Evolutionary conservation across 1,139 yeast genomes (phyloP).

Genomic region (Debaryomyces psychrophilus): DNA sequence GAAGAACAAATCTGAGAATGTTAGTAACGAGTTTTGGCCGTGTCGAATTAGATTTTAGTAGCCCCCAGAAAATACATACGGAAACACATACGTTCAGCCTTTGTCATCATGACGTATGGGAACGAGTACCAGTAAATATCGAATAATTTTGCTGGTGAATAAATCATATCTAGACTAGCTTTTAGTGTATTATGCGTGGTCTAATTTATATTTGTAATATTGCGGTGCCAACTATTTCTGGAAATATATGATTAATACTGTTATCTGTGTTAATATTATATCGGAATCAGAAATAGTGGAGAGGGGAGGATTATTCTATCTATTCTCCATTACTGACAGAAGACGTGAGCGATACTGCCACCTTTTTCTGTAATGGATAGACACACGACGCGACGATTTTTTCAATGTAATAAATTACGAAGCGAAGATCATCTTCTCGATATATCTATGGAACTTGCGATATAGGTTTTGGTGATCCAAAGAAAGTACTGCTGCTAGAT

Average conservation of each 20-base stretch:
- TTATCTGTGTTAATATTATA: not conserved
- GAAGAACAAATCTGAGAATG: slow-evolving; percentile 23
- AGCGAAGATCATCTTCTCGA: slow-evolving; percentile 3
- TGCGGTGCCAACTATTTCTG: not conserved
- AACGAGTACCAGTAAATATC: slow-evolving; percentile 40
- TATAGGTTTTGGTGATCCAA: not conserved
- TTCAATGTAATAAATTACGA: not conserved
- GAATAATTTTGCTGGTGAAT: slow-evolving; percentile 24
- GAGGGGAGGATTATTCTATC: not conserved
- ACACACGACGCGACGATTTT: slow-evolving; percentile 7
- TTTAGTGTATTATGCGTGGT: not conserved
- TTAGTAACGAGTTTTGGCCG: not conserved
- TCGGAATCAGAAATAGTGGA: not conserved
- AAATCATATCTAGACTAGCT: slow-evolving; percentile 8
- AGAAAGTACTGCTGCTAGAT: not conserved
- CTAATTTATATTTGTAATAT: not conserved
- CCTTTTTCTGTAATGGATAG: not conserved
- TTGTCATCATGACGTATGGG: slow-evolving; percentile 45
- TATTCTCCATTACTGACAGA: not conserved
- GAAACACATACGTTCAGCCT: slow-evolving; percentile 34
- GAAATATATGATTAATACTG: not conserved
- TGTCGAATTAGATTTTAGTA: not conserved
- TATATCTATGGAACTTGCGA: too few species aligned
- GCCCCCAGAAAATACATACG: slow-evolving; percentile 22
- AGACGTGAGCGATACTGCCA: not conserved